A percentile compares a stretch with the other conserved stretches of the same genome.
phyloP scores from a whole-genome alignment of 768 basidiomycete species.

The Tricholoma saponaceum region DNA sequence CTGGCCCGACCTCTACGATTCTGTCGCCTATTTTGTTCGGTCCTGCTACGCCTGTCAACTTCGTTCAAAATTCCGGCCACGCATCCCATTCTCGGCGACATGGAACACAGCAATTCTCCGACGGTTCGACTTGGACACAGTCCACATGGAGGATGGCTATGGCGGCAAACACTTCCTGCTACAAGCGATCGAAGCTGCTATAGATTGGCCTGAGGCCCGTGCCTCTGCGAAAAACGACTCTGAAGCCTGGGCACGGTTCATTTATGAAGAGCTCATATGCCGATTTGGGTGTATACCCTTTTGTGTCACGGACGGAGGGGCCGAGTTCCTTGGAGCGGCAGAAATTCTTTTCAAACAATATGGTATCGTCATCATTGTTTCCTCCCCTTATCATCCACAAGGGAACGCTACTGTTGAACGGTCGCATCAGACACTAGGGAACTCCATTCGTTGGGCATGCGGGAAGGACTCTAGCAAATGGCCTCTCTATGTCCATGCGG shows the following conservation, averaged over 20 bases:
- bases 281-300: slow-evolving; percentile 8
- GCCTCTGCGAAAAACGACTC: slow-evolving; percentile 25
- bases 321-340: slow-evolving; percentile 24
- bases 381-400: slow-evolving; percentile 27
- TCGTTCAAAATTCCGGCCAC: slow-evolving; percentile 11
- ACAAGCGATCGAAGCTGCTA: slow-evolving; percentile 17
- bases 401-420: slow-evolving; percentile 28
- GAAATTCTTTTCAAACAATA: slow-evolving; percentile 14
- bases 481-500: slow-evolving; percentile 19
- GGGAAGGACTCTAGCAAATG: slow-evolving; percentile 7
- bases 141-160: slow-evolving; percentile 23
- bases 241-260: slow-evolving; percentile 19
- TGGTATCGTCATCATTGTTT: too few relatives aligned
- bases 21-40: slow-evolving; percentile 23
- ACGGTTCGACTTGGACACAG: slow-evolving; percentile 21
- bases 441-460: too few relatives aligned
- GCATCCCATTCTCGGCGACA: slow-evolving; percentile 16
- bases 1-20: slow-evolving; percentile 31
- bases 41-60: slow-evolving; percentile 31
- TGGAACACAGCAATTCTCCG: slow-evolving; percentile 18
- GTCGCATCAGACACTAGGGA: too few relatives aligned
- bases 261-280: slow-evolving; percentile 16
- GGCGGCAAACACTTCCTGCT: slow-evolving; percentile 15
- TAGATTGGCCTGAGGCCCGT: slow-evolving; percentile 23
- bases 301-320: slow-evolving; percentile 15